phyloP scores from a whole-genome alignment of 805 yeast genomes.

The Lachancea quebecensis region DNA sequence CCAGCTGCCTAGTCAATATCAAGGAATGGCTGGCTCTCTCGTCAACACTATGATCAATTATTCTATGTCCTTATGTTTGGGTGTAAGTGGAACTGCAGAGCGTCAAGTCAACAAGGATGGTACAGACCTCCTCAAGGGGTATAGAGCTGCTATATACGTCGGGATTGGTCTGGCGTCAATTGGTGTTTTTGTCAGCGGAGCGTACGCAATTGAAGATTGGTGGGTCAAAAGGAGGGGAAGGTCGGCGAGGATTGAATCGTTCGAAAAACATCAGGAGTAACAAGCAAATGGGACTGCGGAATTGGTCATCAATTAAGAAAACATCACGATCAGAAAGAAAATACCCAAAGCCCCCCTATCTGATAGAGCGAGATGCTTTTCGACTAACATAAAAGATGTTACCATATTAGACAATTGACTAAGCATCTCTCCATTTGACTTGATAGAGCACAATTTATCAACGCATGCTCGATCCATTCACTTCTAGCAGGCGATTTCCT shows the following conservation, averaged over 20 bases:
- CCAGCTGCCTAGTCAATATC: constrained; percentile 52
- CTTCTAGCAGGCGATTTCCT: too few species aligned
- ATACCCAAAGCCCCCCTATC: too few species aligned
- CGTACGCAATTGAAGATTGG: constrained; percentile 9
- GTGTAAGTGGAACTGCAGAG: constrained; percentile 65
- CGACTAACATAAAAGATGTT: too few species aligned
- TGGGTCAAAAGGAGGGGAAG: not conserved
- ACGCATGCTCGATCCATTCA: too few species aligned
- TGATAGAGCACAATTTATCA: too few species aligned
- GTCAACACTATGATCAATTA: constrained; percentile 67
- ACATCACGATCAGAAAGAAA: too few species aligned
- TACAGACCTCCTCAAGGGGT: constrained; percentile 34
- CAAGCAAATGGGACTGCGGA: too few species aligned
- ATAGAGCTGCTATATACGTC: constrained; percentile 50
- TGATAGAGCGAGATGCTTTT: too few species aligned
- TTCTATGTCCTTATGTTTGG: constrained; percentile 63
- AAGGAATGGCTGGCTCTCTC: constrained; percentile 74
- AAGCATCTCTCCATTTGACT: too few species aligned
- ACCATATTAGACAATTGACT: too few species aligned
- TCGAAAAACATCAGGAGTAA: not conserved
- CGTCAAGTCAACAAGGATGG: constrained; percentile 31
- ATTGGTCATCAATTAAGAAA: too few species aligned
- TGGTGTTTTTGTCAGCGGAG: constrained; percentile 14
- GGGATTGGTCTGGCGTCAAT: constrained; percentile 50
- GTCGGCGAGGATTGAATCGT: not conserved